phyloP scores from a whole-genome alignment of 169 alveolate species.

The Cryptosporidium ryanae region DNA sequence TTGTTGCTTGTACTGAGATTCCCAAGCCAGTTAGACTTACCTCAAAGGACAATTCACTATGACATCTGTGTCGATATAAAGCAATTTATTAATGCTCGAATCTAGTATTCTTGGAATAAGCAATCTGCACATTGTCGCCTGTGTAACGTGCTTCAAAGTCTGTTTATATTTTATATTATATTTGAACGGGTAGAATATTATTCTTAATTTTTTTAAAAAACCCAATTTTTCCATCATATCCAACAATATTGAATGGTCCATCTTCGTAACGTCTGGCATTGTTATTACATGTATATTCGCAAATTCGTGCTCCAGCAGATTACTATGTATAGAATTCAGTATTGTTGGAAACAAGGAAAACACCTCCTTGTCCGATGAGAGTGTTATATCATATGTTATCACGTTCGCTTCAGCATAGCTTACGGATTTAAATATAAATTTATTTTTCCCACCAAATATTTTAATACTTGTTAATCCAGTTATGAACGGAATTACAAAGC shows the following conservation, averaged over 20 bases:
- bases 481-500: constrained; percentile 31
- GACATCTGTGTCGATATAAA: constrained; percentile 72
- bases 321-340: constrained; percentile 43
- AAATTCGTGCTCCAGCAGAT: constrained; percentile 14
- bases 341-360: constrained; percentile 59
- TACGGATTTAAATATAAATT: constrained; percentile 26
- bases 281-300: constrained; percentile 50
- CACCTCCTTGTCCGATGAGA: constrained; percentile 52
- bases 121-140: constrained; percentile 75
- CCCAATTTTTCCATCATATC: constrained; percentile 13
- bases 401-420: neutral
- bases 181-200: constrained; percentile 54
- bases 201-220: constrained; percentile 23
- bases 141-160: constrained; percentile 71
- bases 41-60: constrained; percentile 45
- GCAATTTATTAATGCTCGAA: constrained; percentile 28
- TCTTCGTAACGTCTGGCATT: constrained; percentile 64
- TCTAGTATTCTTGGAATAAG: constrained; percentile 50
- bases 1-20: neutral
- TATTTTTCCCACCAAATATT: constrained; percentile 25
- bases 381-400: constrained; percentile 37
- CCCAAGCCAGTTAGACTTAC: constrained; percentile 36
- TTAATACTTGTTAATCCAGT: constrained; percentile 54
- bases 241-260: constrained; percentile 9
- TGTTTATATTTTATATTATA: constrained; percentile 45